Evolutionary conservation across 73 alveolate genomes (phyloP).

Genomic region (Paramecium primaurelia): DNA sequence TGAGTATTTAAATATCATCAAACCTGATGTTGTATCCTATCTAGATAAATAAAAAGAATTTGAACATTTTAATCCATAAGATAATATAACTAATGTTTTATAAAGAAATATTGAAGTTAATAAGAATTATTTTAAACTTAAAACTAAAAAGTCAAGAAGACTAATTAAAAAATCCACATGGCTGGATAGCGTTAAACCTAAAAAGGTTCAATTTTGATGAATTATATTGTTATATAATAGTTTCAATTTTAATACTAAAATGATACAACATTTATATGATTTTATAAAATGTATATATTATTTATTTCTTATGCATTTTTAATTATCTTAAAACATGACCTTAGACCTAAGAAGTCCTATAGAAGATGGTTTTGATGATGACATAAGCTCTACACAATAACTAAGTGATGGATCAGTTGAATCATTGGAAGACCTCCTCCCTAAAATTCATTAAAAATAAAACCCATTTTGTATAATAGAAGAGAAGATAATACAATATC

Average conservation of each 20-base stretch:
- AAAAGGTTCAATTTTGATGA: neutral
- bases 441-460: neutral
- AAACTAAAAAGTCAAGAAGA: neutral
- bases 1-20: neutral
- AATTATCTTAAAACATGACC: neutral
- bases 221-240: neutral
- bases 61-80: neutral
- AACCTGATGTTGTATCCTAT: neutral
- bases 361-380: neutral
- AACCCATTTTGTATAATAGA: neutral
- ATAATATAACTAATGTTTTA: neutral
- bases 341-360: neutral
- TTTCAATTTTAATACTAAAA: neutral
- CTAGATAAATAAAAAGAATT: neutral
- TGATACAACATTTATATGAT: neutral
- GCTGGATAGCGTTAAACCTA: neutral
- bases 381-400: neutral
- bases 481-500: neutral
- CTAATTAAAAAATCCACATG: conserved; percentile 25
- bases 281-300: neutral
- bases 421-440: neutral
- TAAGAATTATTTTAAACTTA: neutral
- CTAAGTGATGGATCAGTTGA: conserved; percentile 7
- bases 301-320: neutral
- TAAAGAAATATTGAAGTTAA: neutral